Conservation (phyloP, 2,329 filamentous ascomycete species). For the Dactylonectria estremocensis region DNA sequence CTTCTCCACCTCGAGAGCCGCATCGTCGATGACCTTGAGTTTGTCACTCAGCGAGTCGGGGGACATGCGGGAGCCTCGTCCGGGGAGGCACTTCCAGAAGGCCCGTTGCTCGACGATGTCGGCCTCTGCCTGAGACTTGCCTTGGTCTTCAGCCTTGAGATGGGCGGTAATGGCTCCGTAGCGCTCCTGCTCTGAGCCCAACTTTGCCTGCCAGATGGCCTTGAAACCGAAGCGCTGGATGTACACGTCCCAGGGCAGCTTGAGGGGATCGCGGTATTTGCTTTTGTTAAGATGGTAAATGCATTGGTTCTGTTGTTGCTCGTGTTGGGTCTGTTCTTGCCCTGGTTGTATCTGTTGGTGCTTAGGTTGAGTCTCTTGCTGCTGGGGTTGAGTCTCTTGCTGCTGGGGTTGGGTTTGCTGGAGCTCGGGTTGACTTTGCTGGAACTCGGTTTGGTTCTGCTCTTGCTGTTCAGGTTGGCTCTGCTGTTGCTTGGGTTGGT, state of each 20-base stretch:
- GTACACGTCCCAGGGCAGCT: constrained; percentile 2
- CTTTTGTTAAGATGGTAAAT: background rate
- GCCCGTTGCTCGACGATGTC: constrained; percentile 12
- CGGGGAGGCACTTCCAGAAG: background rate
- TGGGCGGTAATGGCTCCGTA: background rate
- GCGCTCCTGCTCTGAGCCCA: background rate
- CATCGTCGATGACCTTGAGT: constrained; percentile 1
- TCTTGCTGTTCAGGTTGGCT: too few relatives aligned
- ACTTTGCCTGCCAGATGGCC: background rate
- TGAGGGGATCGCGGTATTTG: background rate
- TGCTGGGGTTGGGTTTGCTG: too few relatives aligned
- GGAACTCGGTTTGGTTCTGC: too few relatives aligned
- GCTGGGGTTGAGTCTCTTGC: too few relatives aligned
- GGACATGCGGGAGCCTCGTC: background rate
- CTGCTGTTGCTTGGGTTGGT: too few relatives aligned
- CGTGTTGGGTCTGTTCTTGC: background rate
- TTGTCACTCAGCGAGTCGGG: background rate
- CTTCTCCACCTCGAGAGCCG: constrained; percentile 14
- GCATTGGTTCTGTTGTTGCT: background rate
- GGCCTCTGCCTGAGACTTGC: background rate
- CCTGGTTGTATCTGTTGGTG: background rate
- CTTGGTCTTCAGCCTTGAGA: background rate
- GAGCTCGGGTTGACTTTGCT: too few relatives aligned
- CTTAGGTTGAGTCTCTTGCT: background rate
- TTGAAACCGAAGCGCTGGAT: background rate